Conservation (phyloP, 306 rosid genomes). For the Pyrus bretschneideri region DNA sequence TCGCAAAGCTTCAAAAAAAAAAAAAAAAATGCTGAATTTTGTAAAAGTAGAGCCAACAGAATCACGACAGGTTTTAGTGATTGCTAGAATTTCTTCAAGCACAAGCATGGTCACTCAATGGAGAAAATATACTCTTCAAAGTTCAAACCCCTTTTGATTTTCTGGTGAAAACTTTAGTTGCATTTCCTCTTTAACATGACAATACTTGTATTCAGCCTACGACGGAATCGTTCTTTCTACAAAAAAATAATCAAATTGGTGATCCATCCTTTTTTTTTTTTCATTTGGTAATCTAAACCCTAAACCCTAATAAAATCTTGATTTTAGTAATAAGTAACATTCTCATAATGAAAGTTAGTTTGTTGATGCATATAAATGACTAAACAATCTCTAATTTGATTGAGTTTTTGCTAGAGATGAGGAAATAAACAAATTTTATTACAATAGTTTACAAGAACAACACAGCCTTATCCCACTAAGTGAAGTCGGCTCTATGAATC, state of each 20-base stretch:
- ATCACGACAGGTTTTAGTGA: conserved; percentile 12
- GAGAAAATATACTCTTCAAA: not conserved
- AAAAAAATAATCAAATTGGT: not conserved
- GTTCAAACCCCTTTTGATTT: not conserved
- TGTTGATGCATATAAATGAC: not conserved
- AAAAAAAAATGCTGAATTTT: not conserved
- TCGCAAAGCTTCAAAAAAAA: not conserved
- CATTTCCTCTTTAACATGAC: not conserved
- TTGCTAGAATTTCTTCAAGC: conserved; percentile 2
- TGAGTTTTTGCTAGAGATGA: not conserved
- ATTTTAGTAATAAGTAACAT: not conserved
- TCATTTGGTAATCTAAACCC: no score
- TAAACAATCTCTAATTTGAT: not conserved
- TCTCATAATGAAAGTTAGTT: no score
- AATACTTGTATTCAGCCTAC: not conserved
- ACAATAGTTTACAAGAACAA: no score
- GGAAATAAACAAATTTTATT: no score
- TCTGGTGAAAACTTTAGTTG: not conserved
- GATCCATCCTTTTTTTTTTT: not conserved
- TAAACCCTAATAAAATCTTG: no score
- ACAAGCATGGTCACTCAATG: conserved; percentile 9
- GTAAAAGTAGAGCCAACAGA: conserved; percentile 7
- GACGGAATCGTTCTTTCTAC: not conserved
- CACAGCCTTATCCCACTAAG: no score
- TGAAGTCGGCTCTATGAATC: no score